Base-by-base conservation (phyloP, 73 alveolate species). In the Urostyla sp. region DNA sequence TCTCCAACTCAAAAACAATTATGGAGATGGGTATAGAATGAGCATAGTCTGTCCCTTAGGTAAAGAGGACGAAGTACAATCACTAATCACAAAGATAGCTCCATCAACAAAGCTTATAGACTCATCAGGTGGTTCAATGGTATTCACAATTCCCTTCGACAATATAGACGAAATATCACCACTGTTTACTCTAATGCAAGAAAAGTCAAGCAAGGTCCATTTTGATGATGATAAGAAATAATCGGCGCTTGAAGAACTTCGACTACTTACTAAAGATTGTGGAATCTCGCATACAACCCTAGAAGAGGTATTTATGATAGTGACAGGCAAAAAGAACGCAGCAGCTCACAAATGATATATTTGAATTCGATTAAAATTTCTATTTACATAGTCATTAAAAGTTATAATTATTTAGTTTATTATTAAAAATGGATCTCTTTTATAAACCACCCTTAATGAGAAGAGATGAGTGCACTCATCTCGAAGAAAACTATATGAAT, bases 211-310 rank as follows among this genome's bases (percentile, higher is more conserved):
- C 30, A 6, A 56, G 24, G 21, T 26, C 30, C 51, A 26, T 20
- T 43, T 6, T 15, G 24, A 56, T 56, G 24, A 23, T 40, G 15
- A 15, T 40, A 15, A 15, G 51, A 10, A 11, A 40, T 10, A 40
- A 11, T 40, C 15, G 11, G 31, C 55, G 6, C 8, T 60, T 5
- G 11, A 24, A 18, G 84, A 91, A 45, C 63, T 90, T 35, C 87
- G 60, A 44, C 36, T 50, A 8, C 0, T 88, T 16, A 88, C 91
- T 18, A 86, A 73, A n/a, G 98, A 93, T 37, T 87, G 94, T 90
- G 97, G 97, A 32, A 51, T 93, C 35, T 91, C 97, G 32, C 92
- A 93, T 67, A 92, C 98, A 18, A 93, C 98, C 24, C 90, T 93
- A 11, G 98, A 93, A 53, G 98, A 93, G 53, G 98, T 93, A 18